Evolutionary conservation across 2,329 filamentous ascomycete genomes (phyloP).

Genomic region (Penicillium brevicompactum): DNA sequence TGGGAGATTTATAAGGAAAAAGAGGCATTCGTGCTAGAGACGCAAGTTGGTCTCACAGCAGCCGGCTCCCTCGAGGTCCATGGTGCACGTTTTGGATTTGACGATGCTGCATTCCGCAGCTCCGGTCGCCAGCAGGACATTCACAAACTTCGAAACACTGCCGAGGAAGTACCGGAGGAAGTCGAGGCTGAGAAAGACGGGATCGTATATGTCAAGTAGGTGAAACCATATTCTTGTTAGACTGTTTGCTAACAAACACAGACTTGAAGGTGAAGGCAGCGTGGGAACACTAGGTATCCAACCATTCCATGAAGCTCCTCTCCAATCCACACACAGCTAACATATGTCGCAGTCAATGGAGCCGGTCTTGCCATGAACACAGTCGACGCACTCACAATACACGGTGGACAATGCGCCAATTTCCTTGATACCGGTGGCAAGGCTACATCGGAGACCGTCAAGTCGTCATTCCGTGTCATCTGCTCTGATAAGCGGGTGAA

Average conservation of each 20-base stretch:
- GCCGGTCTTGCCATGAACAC: slow-evolving; percentile 92
- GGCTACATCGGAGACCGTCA: slow-evolving; percentile 79
- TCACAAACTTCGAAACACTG: slow-evolving; percentile 58
- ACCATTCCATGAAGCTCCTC: neutral
- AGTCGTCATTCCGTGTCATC: slow-evolving; percentile 73
- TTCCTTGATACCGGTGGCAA: slow-evolving; percentile 91
- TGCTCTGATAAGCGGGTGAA: slow-evolving; percentile 71
- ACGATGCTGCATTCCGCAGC: slow-evolving; percentile 69
- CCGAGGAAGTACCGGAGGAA: slow-evolving; percentile 58
- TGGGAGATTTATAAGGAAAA: slow-evolving; percentile 63
- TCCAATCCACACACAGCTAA: neutral
- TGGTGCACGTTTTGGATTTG: slow-evolving; percentile 64
- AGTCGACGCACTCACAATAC: slow-evolving; percentile 71
- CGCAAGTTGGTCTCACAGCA: slow-evolving; percentile 47
- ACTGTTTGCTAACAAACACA: slow-evolving; percentile 17
- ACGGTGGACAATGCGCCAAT: slow-evolving; percentile 72
- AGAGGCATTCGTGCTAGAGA: slow-evolving; percentile 65
- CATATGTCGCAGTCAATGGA: slow-evolving; percentile 66
- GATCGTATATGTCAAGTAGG: slow-evolving; percentile 74
- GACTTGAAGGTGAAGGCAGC: slow-evolving; percentile 55
- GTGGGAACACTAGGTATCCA: slow-evolving; percentile 69
- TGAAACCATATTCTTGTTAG: neutral
- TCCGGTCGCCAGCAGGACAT: slow-evolving; percentile 63
- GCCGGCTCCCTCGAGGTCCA: slow-evolving; percentile 53
- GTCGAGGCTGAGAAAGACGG: slow-evolving; percentile 67